Conservation (phyloP, 805 yeast species). For the Monosporozyma unispora region DNA sequence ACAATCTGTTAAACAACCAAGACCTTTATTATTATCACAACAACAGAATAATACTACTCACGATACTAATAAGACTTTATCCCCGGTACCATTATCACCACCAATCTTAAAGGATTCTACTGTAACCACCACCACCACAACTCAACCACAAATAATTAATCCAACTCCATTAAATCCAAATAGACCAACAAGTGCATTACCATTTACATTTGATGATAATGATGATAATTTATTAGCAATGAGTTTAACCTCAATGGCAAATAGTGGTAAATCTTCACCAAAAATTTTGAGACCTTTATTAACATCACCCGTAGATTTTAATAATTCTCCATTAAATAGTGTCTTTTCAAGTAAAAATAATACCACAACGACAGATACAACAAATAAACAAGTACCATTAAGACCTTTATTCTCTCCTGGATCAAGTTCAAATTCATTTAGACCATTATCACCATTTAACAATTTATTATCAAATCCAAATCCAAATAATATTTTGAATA, state of each 20-base stretch:
- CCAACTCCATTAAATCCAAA: conserved; percentile 5
- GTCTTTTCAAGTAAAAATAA: conserved; percentile 10
- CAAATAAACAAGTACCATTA: background rate
- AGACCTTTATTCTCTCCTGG: conserved; percentile 1
- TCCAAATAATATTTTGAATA: background rate
- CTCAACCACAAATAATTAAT: background rate
- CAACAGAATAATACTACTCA: background rate
- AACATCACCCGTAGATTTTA: conserved; percentile 18
- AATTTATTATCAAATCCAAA: conserved; percentile 1
- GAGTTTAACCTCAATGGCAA: conserved; percentile 31
- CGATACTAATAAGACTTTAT: background rate
- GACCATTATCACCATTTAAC: conserved; percentile 8
- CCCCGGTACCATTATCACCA: background rate
- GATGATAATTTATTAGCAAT: conserved; percentile 30
- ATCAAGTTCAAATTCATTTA: background rate
- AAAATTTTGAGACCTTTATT: conserved; percentile 23
- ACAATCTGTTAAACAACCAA: background rate
- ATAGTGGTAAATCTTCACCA: conserved; percentile 30
- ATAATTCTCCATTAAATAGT: conserved; percentile 7
- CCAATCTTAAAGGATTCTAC: background rate
- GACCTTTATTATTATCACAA: background rate
- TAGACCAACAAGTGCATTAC: conserved; percentile 4
- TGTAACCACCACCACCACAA: background rate
- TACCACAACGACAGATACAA: conserved; percentile 13
- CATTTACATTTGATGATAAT: conserved; percentile 19